Base-by-base conservation (phyloP, 768 basidiomycete genomes). In the Pisolithus albus region DNA sequence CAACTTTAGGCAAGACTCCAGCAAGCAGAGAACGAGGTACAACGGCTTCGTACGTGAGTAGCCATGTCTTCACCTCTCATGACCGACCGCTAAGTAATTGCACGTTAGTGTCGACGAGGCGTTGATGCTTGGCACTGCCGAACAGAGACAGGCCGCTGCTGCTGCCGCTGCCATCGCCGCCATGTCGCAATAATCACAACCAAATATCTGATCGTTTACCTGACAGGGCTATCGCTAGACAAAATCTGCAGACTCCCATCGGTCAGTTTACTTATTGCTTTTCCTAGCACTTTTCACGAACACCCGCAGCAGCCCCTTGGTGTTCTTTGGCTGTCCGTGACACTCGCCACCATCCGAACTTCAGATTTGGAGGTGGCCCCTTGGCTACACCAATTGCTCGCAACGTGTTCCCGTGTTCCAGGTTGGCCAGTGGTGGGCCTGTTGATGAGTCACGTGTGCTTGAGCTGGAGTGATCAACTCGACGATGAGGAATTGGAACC, bases 61-160 rank as follows among this genome's bases (percentile, higher is more conserved):
- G 5, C 1, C 9, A 2, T 26, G 32, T 28, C 7, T 19, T n/a
- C n/a, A 34, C 4, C 34, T 34, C 11, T 54, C 45, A 21, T 26
- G 19, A 36, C 47, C 9, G 45, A 24, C 18, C 13, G 16, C 10
- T 15, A 7, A 23, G 50, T 52, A 10, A 16, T 23, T 9, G 30
- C 4, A 42, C 46, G 2, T 18, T 13, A 83, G 80, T 64, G 83
- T 92, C 59, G 91, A 92, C 70, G 88, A 92, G 79, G 85, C 86
- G 37, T 77, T 92, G 67, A 91, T 90, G 86, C 81, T 92, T 65
- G 80, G 83, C 67, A 85, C 86, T 52, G 85, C 86, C 41, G 83
- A 85, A 69, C 86, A 86, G 59, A 71, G 80, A 60, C 81, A 81
- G 64, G 80, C 74, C 7, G 75, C 76, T 45, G 79, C 80, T 45